These are phyloP conservation scores for Fusarium sp. DNA, from an alignment of 2,329 filamentous ascomycete species.

Conservation along the genomic window DNA sequence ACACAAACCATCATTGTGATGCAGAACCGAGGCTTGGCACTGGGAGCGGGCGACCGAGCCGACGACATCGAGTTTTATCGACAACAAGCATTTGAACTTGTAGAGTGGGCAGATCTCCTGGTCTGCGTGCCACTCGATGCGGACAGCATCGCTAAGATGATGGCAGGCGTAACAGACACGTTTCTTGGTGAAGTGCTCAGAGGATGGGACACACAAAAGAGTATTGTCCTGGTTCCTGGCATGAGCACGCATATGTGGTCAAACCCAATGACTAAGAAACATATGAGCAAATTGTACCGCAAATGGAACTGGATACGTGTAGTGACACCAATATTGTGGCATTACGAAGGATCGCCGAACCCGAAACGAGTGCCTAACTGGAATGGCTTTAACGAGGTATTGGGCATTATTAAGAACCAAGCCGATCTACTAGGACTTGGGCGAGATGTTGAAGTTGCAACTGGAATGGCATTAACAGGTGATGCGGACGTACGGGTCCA, in stretches of 20 bases:
- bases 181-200: constrained; percentile 84
- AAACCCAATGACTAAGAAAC: constrained; percentile 88
- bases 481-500: constrained; percentile 53
- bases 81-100: constrained; percentile 73
- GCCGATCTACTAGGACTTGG: constrained; percentile 81
- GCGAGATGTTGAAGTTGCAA: constrained; percentile 73
- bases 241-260: constrained; percentile 94
- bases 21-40: constrained; percentile 63
- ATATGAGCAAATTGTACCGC: constrained; percentile 83
- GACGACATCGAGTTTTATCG: constrained; percentile 66
- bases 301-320: constrained; percentile 92
- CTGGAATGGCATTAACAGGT: constrained; percentile 55
- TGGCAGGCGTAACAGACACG: constrained; percentile 85
- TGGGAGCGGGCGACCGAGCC: constrained; percentile 52
- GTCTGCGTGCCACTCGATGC: constrained; percentile 88
- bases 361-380: constrained; percentile 70
- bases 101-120: constrained; percentile 89
- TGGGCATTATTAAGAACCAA: constrained; percentile 81
- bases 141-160: constrained; percentile 87
- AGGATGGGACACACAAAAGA: constrained; percentile 89
- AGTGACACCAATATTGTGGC: constrained; percentile 85
- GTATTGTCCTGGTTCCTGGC: constrained; percentile 85
- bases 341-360: constrained; percentile 70
- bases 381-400: constrained; percentile 77
- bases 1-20: constrained; percentile 73